Evolutionary conservation across 257 asterid genomes (phyloP), one percentile per base, ranked within the genome.

Genomic region (Hygrophila difformis): DNA sequence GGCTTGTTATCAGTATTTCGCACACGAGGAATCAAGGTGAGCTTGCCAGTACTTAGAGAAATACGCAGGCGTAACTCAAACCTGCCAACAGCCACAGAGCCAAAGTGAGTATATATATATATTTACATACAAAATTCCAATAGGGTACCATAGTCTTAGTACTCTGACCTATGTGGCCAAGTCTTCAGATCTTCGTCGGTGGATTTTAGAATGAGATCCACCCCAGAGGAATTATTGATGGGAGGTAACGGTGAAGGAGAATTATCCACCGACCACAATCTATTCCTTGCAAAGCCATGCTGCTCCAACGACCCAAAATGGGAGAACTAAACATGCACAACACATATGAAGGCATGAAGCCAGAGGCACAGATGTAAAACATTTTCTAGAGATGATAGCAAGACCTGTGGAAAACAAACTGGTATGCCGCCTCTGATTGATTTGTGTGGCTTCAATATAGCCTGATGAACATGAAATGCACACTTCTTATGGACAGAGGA

Each of bases 21-120:
- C 77, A 79, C 84, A 29, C 84, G 84, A 56, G 92, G 84, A 59
- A 74, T 83, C 70, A 79, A 34, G 48, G 84, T 67, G 61, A 83
- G 82, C 60, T 79, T 79, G 57, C 77, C 79, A 47, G 78, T 75
- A 68, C 45, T 58, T 44, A 85, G 75, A 64, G 91, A 71, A 49
- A 85, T 57, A 5, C 92, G 82, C 42, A 85, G 45, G 36, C 95
- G 75, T 53, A 85, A 39, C 85, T 85, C 95, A 73, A 81, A 85
- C 61, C 95, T 85, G 70, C 60, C 55, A 36, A 49, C 19, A 62
- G 53, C 29, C 70, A 20, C 61, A 57, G 49, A 61, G 60, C 55
- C 55, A 58, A 49, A 55, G 12, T 13, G 22, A 40, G 48, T n/a
- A n/a, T n/a, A 42, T 19, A 21, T 18, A 28, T 46, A 47, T 56